Base-by-base conservation (phyloP, 208 protist genomes). In the Leishmania tropica region DNA sequence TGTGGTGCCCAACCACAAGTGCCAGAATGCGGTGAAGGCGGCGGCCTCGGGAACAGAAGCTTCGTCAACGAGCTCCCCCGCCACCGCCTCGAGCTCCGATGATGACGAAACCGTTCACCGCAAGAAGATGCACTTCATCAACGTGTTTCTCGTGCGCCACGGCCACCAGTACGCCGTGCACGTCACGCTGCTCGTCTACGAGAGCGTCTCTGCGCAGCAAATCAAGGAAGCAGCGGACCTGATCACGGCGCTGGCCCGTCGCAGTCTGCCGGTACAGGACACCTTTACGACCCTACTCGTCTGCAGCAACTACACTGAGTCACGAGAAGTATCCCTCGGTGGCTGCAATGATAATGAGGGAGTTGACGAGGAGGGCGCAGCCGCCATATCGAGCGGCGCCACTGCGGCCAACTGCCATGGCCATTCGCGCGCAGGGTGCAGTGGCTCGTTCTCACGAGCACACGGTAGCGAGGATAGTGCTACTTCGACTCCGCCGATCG, bases 81-180 rank as follows among this genome's bases (percentile, higher is more conserved):
- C 48, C 11, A 35, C 70, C 47, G 31, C 78, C 42, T 64, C 65
- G 17, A 72, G 53, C 19, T 75, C 65, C 8, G 85, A 80, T 37
- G 75, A 85, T 24, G 37, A 35, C 21, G 76, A 74, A n/a, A 53
- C 74, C 35, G 76, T 79, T 48, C 10, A 71, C n/a, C 60, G 53
- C 35, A 75, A 87, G 51, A 81, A 81, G 56, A 86, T 90, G 70
- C 89, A 73, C 21, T 89, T 93, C 79, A 90, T 96, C 13, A 97
- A 96, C 80, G 87, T 94, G 2, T 96, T 97, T 84, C 87, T 97
- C 40, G 93, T 93, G 58, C 94, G 94, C 28, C 94, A 97, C 85
- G 94, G 94, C 17, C 91, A 94, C 83, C 88, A 86, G 72, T 97
- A 96, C 78, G 88, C 87, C 7, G 79, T 96, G 54, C 93, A 96